phyloP scores from a whole-genome alignment of 176 grass and related monocot species.

The Ensete glaucum region DNA sequence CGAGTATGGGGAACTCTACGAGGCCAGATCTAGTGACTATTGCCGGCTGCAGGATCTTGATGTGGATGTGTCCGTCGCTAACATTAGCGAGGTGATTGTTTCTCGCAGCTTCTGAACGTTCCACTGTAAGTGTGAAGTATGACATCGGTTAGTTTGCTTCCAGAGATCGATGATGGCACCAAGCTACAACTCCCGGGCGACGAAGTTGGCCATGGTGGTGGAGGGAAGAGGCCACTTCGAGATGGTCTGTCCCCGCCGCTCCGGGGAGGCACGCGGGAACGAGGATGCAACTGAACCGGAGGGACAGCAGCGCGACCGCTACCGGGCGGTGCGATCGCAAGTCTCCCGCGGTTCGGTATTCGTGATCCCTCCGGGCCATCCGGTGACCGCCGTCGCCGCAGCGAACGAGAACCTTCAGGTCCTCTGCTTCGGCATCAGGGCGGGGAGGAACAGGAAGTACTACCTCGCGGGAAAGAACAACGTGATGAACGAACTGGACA shows the following conservation, averaged over 20 bases:
- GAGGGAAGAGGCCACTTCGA: slow-evolving; percentile 48
- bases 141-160: neutral
- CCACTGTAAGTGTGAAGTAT: neutral
- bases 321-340: slow-evolving; percentile 24
- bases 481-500: slow-evolving; percentile 41
- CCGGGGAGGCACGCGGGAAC: neutral
- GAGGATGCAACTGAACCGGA: neutral
- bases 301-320: neutral
- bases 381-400: slow-evolving; percentile 34
- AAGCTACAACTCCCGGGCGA: slow-evolving; percentile 38
- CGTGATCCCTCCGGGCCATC: slow-evolving; percentile 41
- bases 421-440: slow-evolving; percentile 35
- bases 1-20: slow-evolving; percentile 35
- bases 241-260: slow-evolving; percentile 56
- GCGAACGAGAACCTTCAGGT: slow-evolving; percentile 30
- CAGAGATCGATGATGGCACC: slow-evolving; percentile 77
- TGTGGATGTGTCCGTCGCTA: slow-evolving; percentile 38
- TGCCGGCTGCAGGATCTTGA: slow-evolving; percentile 28
- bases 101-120: neutral
- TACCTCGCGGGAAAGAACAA: slow-evolving; percentile 48
- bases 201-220: slow-evolving; percentile 41
- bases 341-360: slow-evolving; percentile 28
- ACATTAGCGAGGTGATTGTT: slow-evolving; percentile 48
- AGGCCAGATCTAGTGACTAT: slow-evolving; percentile 41
- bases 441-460: slow-evolving; percentile 27